These are phyloP conservation scores for Phytopythium delawarense DNA, from an alignment of 352 stramenopile species.

Conservation along the genomic window DNA sequence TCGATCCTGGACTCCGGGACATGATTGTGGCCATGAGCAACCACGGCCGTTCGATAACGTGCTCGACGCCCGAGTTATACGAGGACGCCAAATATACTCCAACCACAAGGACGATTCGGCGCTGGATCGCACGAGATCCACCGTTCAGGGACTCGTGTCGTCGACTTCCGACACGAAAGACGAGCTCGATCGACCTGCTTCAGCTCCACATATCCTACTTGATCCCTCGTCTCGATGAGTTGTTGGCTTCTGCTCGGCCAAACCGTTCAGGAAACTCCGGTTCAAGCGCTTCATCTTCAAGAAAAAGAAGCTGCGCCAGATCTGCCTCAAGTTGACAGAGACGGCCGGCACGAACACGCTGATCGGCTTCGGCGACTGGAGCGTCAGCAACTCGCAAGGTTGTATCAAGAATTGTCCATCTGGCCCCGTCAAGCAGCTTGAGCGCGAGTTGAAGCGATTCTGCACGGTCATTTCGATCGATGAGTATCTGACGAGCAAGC, in stretches of 20 bases:
- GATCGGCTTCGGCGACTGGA: conserved; percentile 16
- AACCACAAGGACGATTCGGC: neutral
- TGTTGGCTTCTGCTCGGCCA: conserved; percentile 8
- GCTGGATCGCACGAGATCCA: too few species aligned
- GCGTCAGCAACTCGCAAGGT: conserved; percentile 4
- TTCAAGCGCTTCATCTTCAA: conserved; percentile 6
- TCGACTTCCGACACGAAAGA: conserved; percentile 15
- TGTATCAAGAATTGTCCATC: conserved; percentile 10
- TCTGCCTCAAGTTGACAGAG: conserved; percentile 5
- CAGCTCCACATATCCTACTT: conserved; percentile 10
- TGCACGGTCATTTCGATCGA: neutral
- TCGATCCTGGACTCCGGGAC: neutral
- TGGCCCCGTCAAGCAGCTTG: neutral
- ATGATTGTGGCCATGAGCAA: neutral
- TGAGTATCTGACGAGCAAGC: conserved; percentile 2
- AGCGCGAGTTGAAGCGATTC: neutral
- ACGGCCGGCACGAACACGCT: conserved; percentile 4
- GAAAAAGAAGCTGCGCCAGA: conserved; percentile 15
- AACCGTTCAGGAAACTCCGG: conserved; percentile 14
- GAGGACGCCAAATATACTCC: neutral
- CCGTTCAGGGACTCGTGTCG: neutral
- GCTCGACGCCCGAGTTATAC: neutral
- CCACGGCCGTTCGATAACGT: neutral
- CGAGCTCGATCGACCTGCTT: conserved; percentile 1
- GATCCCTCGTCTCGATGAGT: conserved; percentile 6